Conservation (phyloP, 768 basidiomycete species). For the Trametopsis cervina region DNA sequence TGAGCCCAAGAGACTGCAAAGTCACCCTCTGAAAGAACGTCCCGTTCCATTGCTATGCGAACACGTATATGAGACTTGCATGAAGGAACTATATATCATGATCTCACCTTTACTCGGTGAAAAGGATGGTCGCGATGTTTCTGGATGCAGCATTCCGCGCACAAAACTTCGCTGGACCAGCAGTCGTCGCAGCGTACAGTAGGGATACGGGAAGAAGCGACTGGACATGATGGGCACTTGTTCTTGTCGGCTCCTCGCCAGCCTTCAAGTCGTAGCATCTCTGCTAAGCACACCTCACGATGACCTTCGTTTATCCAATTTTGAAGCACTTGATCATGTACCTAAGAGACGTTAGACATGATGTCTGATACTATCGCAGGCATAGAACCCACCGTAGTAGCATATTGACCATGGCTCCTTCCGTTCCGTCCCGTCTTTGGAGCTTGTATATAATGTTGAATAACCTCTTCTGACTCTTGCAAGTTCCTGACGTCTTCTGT, state of each 20-base stretch:
- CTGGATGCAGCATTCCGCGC: conserved; percentile 5
- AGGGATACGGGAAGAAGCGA: too few species aligned
- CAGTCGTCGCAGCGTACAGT: conserved; percentile 4
- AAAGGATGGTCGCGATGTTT: conserved; percentile 11
- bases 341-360: neutral
- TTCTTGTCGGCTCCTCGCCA: neutral
- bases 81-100: neutral
- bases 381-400: neutral
- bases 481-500: neutral
- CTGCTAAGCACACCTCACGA: neutral
- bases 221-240: neutral
- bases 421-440: neutral
- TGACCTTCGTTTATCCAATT: conserved; percentile 1
- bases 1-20: conserved; percentile 15
- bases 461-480: neutral
- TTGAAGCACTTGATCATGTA: neutral
- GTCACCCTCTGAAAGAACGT: conserved; percentile 5
- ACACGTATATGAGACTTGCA: neutral
- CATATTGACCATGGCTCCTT: neutral
- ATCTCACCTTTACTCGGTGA: conserved; percentile 16
- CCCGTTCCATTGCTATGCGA: conserved; percentile 17
- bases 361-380: neutral
- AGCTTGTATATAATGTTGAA: neutral
- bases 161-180: neutral
- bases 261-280: conserved; percentile 7